These are phyloP conservation scores for Alternaria burnsii DNA, from an alignment of 2,329 filamentous ascomycete genomes.

Conservation along the genomic window DNA sequence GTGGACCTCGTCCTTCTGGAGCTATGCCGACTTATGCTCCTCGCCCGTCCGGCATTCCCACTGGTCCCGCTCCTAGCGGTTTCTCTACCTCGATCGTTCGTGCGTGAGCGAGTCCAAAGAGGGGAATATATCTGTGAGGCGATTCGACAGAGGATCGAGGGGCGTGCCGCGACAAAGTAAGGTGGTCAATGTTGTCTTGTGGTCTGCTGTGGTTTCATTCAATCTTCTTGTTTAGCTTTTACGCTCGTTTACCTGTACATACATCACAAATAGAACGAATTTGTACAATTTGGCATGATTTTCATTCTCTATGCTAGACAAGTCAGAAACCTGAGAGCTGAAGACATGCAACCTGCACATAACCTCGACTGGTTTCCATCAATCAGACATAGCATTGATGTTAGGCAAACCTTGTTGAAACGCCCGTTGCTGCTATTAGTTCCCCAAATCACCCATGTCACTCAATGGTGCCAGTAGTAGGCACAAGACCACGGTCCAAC, in stretches of 20 bases:
- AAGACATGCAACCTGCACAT: background rate
- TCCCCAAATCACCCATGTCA: background rate
- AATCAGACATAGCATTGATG: background rate
- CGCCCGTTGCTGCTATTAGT: background rate
- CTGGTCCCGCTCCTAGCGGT: background rate
- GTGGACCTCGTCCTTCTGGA: background rate
- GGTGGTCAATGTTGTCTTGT: background rate
- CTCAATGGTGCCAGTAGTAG: background rate
- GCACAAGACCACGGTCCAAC: background rate
- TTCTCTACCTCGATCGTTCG: background rate
- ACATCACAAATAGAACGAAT: background rate
- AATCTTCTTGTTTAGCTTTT: background rate
- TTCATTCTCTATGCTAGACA: background rate
- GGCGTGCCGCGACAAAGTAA: background rate
- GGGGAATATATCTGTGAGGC: background rate
- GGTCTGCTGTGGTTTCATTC: background rate
- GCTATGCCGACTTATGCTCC: background rate
- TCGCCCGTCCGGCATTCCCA: background rate
- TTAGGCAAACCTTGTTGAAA: background rate
- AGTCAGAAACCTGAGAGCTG: background rate
- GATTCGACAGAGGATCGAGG: background rate
- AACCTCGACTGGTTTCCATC: background rate
- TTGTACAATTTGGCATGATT: background rate
- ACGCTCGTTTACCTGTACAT: background rate
- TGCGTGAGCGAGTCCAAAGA: background rate